Base-by-base conservation (phyloP, 345 rosid genomes). In the thale cress (Arabidopsis thaliana) region DNA sequence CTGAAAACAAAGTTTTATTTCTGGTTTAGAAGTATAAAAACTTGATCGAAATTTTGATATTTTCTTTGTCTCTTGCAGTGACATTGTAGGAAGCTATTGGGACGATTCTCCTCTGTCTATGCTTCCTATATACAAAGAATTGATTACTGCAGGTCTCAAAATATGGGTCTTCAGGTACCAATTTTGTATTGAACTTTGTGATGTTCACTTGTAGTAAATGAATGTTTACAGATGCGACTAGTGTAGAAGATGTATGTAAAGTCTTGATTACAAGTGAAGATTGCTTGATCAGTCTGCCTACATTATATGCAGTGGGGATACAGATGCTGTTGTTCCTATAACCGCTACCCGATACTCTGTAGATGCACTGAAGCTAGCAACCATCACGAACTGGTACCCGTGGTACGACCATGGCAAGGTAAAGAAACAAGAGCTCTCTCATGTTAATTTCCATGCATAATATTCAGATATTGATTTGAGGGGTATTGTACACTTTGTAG, bases 311-410 rank as follows among this genome's bases (percentile, higher is more conserved):
- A 94, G 98, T 70, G 98, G 97, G 75, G 98, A 94, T 76, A 89
- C 98, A 23, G 97, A 94, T 76, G 74, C 98, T 6, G 93, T 91
- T 24, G 93, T 94, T 85, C 97, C 98, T 58, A 65, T 94, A 13
- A 91, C 97, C 33, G 98, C 95, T 67, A 94, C 93, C 12, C 88
- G 97, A 69, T 86, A 88, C 84, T 91, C 98, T 63, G 79, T 94
- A 37, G 88, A 88, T 70, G 96, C 98, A 30, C 66, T 94, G 58
- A 90, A 91, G 85, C 84, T 94, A 53, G 86, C 87, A 36, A 94
- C 98, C 20, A 46, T 90, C 48, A 83, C 81, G 49, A 90, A 91
- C 81, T 94, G 98, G 98, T 82, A 82, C 53, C 87, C 97, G 0
- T 94, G 98, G 98, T 87, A 90, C 14, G 93, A 84, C 74, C 55